Evolutionary conservation across 1,284 basidiomycete species (phyloP), one percentile per base, ranked within the genome.

Genomic region (Austroboletus niveus): DNA sequence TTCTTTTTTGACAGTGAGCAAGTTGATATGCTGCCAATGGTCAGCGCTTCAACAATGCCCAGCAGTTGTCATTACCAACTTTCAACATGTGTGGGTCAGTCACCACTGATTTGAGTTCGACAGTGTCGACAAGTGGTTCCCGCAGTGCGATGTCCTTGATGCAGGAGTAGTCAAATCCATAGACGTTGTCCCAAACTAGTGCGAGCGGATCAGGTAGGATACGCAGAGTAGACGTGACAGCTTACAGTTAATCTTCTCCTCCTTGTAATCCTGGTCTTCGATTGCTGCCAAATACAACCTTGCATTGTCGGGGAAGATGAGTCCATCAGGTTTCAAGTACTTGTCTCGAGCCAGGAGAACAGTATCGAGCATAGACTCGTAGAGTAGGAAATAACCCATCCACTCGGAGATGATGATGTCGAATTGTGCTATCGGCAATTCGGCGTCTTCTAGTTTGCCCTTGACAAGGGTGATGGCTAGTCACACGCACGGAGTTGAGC

Each of bases 371-470:
- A 99, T 99, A 69, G 93, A 96, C 72, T 99, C 97, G 78, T 99
- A 99, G 24, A 99, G 83, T 60, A 93, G 75, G 77, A 93, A 93
- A 70, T 94, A 94, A 36, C 93, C 93, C 93, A 97, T 97, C 93
- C 94, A 97, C 72, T 99, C 97, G 54, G 95, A 98, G 69, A 99
- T 94, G 76, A 99, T 98, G 72, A 99, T 97, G 71, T 99, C 97
- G 67, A 94, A 96, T 70, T 94, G 75, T 58, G 89, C 74, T 64
- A 94, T 84, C 6, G 94, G 94, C 41, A 96, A 79, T 60, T 85
- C 81, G 53, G 85, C 78, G 50, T 98, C 95, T 73, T 99, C 96
- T 55, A 99, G 87, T 75, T 99, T 99, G 57, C 96, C 96, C 76
- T 99, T 98, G 65, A 99, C 87, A 48, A 99, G 85, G 30, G 91